Evolutionary conservation across 169 alveolate species (phyloP).

Genomic region (Eimeria maxima): DNA sequence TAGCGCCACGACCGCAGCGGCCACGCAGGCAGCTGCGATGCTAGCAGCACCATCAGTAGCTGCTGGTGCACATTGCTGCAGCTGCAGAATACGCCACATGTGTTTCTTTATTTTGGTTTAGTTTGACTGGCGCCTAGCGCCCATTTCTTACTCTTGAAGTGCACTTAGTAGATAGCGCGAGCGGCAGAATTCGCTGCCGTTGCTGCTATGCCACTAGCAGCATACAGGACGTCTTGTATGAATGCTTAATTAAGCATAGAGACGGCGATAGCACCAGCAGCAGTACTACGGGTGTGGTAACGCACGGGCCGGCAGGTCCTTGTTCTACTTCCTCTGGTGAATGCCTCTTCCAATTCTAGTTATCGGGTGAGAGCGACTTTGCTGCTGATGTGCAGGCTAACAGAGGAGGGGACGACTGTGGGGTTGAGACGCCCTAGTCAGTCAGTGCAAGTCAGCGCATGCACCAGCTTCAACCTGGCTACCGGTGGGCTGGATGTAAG

Average conservation of each 20-base stretch:
- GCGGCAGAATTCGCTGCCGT: background rate
- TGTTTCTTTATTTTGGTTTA: conserved; percentile 24
- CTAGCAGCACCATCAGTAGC: conserved; percentile 45
- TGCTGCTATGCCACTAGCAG: background rate
- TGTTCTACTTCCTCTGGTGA: too few species aligned
- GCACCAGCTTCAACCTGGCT: background rate
- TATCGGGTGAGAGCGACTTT: too few species aligned
- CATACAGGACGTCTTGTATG: too few species aligned
- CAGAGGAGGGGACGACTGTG: background rate
- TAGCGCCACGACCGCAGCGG: conserved; percentile 6
- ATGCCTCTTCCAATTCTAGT: too few species aligned
- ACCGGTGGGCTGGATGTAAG: background rate
- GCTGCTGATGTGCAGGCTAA: too few species aligned
- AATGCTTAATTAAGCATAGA: background rate
- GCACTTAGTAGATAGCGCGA: background rate
- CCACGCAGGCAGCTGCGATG: conserved; percentile 44
- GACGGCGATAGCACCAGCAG: background rate
- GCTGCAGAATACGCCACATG: background rate
- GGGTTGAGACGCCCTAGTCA: background rate
- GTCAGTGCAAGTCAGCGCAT: background rate
- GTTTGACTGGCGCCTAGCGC: conserved; percentile 34
- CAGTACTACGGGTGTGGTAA: background rate
- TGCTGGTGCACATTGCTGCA: conserved; percentile 30
- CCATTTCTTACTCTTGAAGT: conserved; percentile 8
- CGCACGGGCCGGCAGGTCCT: background rate